A percentile compares a stretch with the other conserved stretches of the same genome.
phyloP scores from a whole-genome alignment of 352 stramenopile genomes.

The Hyaloperonospora brassicae region DNA sequence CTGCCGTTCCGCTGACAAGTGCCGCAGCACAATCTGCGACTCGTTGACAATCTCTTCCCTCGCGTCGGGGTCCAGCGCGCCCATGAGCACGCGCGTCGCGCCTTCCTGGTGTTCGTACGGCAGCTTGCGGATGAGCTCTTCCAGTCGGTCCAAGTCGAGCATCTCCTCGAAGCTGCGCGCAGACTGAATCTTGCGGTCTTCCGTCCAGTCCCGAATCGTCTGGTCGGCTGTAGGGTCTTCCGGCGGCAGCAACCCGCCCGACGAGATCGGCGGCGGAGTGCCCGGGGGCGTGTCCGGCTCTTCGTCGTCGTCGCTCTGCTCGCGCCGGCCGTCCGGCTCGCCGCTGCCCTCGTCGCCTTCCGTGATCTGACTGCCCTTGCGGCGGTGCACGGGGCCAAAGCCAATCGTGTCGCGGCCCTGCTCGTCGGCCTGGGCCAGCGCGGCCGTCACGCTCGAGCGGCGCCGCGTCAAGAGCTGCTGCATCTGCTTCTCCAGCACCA shows the following conservation, averaged over 20 bases:
- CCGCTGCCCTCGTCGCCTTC: no score
- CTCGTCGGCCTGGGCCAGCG: conserved; percentile 31
- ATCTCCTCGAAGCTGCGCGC: conserved; percentile 27
- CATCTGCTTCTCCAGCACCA: conserved; percentile 53
- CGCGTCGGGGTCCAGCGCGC: conserved; percentile 38
- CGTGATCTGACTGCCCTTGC: conserved; percentile 24
- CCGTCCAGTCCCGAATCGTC: conserved; percentile 57
- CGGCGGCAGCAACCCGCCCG: conserved; percentile 36
- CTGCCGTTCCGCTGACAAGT: conserved; percentile 42
- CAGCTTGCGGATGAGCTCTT: conserved; percentile 50
- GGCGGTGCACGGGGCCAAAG: conserved; percentile 39
- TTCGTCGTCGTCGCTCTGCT: conserved; percentile 35
- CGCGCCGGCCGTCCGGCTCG: no score
- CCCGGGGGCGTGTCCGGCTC: conserved; percentile 62
- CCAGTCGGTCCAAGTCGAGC: conserved; percentile 37
- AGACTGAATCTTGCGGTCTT: conserved; percentile 51
- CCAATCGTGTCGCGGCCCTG: conserved; percentile 27
- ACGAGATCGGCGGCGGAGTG: conserved; percentile 64
- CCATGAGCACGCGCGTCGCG: conserved; percentile 50
- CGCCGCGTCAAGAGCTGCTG: conserved; percentile 51
- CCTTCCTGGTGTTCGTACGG: conserved; percentile 63
- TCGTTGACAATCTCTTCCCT: no score
- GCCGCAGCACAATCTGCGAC: conserved; percentile 65
- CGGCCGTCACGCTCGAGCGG: conserved; percentile 41
- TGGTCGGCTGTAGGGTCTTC: conserved; percentile 52